Evolutionary conservation across 768 basidiomycete genomes (phyloP).

Genomic region (Hygrocybe punicea): DNA sequence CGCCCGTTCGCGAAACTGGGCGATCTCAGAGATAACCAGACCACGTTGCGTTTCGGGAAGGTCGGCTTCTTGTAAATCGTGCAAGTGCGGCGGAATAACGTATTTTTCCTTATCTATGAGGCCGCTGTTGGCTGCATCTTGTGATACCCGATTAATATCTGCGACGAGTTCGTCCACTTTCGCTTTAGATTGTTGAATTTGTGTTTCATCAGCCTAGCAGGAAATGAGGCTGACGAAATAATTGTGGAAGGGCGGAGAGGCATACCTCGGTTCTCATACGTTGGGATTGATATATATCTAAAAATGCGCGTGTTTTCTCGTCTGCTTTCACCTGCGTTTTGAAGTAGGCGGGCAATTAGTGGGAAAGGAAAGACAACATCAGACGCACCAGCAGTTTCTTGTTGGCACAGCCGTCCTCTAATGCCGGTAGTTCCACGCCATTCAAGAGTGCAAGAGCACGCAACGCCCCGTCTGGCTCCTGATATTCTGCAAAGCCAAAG

Average conservation of each 20-base stretch:
- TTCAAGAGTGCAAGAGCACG: conserved; percentile 56
- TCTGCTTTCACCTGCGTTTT: conserved; percentile 82
- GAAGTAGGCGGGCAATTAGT: conserved; percentile 47
- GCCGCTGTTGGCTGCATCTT: conserved; percentile 72
- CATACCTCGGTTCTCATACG: conserved; percentile 81
- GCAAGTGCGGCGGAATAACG: conserved; percentile 91
- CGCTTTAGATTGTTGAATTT: conserved; percentile 56
- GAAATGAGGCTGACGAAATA: conserved; percentile 5
- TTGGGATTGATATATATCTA: conserved; percentile 81
- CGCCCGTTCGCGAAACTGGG: conserved; percentile 90
- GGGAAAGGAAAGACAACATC: conserved; percentile 29
- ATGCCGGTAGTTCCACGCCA: conserved; percentile 50
- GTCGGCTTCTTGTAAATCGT: conserved; percentile 94
- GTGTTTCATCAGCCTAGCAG: conserved; percentile 66
- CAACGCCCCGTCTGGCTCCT: conserved; percentile 88
- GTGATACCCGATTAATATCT: conserved; percentile 69
- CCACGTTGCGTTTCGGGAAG: conserved; percentile 91
- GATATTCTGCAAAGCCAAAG: conserved; percentile 95
- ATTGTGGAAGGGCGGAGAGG: conserved; percentile 9
- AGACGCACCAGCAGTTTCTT: conserved; percentile 61
- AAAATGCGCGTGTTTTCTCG: conserved; percentile 84
- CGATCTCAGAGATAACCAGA: conserved; percentile 93
- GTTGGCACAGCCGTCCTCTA: conserved; percentile 51
- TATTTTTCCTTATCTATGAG: conserved; percentile 81
- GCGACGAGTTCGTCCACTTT: conserved; percentile 63